Base-by-base conservation (phyloP, 495 filamentous ascomycete genomes). In the Lineolata rhizophorae region DNA sequence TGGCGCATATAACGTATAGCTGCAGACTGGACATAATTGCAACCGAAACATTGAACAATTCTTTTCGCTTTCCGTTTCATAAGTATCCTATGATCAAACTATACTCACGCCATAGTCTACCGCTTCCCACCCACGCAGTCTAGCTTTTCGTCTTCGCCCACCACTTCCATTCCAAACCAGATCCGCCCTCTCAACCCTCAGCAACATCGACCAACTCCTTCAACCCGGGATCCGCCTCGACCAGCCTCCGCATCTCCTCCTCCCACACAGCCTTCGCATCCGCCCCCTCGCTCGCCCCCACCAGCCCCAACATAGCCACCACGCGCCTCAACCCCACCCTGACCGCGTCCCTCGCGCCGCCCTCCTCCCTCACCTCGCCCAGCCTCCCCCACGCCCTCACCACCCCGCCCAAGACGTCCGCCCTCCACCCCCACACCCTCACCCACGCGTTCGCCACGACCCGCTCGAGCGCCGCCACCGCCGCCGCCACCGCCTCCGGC, bases 401-500 rank as follows among this genome's bases (percentile, higher is more conserved):
- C 0, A 82, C 35, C 0, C 58, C 70, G 27, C 60, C 67, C 31
- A 91, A 37, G 11, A 90, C 51, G 47, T 84, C 76, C n/a, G 64
- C 68, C 17, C 65, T 56, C 56, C 74, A 72, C 26, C 47, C 44
- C 40, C 54, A 59, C 12, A 92, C 52, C 0, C 82, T 58, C 8
- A 77, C 71, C 69, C 87, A 85, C n/a, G 64, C 67, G 27, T 60
- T 72, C 15, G 64, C 37, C n/a, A 92, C 52, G 9, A 77, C 54
- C 0, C 52, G 51, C 30, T 72, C 61, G 18, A 81, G 34, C 1
- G 68, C 54, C 5, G 54, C 41, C 4, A 64, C 46, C 1, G 72
- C 65, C 0, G 61, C 52, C 1, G 55, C 27, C 0, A 90, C 52
- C 0, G 77, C 51, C 2, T 57, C 49, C 0, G 64, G 60, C 30